A percentile compares a stretch with the other conserved stretches of the same genome.
phyloP scores from a whole-genome alignment of 495 filamentous ascomycete genomes.

The Annulohypoxylon maeteangense region DNA sequence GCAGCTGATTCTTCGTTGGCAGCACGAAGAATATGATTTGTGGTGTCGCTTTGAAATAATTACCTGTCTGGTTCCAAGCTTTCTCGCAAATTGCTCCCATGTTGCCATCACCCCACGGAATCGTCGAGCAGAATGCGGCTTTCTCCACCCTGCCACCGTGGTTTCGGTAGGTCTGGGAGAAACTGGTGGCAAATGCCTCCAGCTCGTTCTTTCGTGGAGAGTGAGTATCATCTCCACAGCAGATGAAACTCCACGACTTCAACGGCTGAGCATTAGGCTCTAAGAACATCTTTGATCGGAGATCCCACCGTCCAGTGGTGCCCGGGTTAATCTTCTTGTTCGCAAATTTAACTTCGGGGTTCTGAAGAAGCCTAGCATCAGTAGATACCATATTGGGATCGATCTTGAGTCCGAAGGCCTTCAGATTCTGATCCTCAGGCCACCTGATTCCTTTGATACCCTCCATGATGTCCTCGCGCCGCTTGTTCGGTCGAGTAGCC shows the following conservation, averaged over 20 bases:
- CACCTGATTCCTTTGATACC: slow-evolving; percentile 76
- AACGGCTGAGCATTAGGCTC: slow-evolving; percentile 67
- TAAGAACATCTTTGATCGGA: slow-evolving; percentile 81
- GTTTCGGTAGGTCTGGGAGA: slow-evolving; percentile 68
- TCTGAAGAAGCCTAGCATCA: slow-evolving; percentile 75
- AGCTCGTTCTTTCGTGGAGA: slow-evolving; percentile 54
- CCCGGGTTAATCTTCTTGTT: slow-evolving; percentile 64
- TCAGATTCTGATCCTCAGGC: slow-evolving; percentile 71
- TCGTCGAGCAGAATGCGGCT: background rate
- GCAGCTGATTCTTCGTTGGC: slow-evolving; percentile 67
- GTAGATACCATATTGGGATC: slow-evolving; percentile 67
- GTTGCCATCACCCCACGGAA: slow-evolving; percentile 28
- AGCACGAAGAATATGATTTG: slow-evolving; percentile 81
- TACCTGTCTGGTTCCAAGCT: slow-evolving; percentile 31
- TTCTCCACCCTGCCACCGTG: slow-evolving; percentile 75
- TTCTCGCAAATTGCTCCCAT: slow-evolving; percentile 39
- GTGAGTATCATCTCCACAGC: slow-evolving; percentile 30
- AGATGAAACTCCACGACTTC: slow-evolving; percentile 73
- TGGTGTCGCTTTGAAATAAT: slow-evolving; percentile 41
- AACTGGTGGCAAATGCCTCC: slow-evolving; percentile 66
- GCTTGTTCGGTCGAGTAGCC: slow-evolving; percentile 68
- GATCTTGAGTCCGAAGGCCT: slow-evolving; percentile 75
- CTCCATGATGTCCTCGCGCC: slow-evolving; percentile 69
- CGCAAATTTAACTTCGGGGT: slow-evolving; percentile 75
- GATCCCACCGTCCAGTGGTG: slow-evolving; percentile 81